These are phyloP conservation scores for Dioszegia crocea DNA, from an alignment of 768 basidiomycete genomes.

Conservation along the genomic window DNA sequence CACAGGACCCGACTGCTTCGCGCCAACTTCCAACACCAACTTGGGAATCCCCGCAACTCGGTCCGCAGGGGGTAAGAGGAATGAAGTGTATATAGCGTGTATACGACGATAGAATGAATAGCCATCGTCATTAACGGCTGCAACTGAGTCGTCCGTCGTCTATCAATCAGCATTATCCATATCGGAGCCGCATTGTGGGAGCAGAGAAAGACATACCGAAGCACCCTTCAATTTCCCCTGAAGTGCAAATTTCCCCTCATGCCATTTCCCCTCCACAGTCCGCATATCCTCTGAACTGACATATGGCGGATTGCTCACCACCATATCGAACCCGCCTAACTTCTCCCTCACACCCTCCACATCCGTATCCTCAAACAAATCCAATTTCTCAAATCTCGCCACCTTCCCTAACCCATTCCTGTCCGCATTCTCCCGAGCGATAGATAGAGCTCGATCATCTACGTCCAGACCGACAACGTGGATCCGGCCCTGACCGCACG, in stretches of 20 bases:
- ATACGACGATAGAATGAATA: constrained; percentile 17
- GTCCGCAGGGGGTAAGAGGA: constrained; percentile 8
- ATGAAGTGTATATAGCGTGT: constrained; percentile 1
- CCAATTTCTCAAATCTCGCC: constrained; percentile 5
- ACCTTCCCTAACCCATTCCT: background rate
- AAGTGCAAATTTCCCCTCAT: constrained; percentile 7
- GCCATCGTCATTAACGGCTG: constrained; percentile 5
- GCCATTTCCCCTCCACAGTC: constrained; percentile 5
- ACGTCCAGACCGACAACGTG: constrained; percentile 1
- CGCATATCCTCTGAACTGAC: constrained; percentile 7
- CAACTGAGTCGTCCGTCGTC: background rate
- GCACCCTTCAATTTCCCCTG: constrained; percentile 7
- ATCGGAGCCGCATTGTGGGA: background rate
- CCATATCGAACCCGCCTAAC: constrained; percentile 8
- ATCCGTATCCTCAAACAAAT: constrained; percentile 2
- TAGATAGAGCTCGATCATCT: background rate
- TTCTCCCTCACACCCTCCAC: background rate
- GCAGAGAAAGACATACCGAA: background rate
- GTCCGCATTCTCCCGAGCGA: constrained; percentile 2
- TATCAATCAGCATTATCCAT: background rate
- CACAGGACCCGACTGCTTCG: constrained; percentile 9
- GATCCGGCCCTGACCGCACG: background rate
- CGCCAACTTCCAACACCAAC: constrained; percentile 13
- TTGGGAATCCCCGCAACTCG: constrained; percentile 5
- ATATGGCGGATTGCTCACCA: constrained; percentile 6